These are phyloP conservation scores for Heliamphora exappendiculata DNA, from an alignment of 148 eudicot genomes.

Conservation along the genomic window DNA sequence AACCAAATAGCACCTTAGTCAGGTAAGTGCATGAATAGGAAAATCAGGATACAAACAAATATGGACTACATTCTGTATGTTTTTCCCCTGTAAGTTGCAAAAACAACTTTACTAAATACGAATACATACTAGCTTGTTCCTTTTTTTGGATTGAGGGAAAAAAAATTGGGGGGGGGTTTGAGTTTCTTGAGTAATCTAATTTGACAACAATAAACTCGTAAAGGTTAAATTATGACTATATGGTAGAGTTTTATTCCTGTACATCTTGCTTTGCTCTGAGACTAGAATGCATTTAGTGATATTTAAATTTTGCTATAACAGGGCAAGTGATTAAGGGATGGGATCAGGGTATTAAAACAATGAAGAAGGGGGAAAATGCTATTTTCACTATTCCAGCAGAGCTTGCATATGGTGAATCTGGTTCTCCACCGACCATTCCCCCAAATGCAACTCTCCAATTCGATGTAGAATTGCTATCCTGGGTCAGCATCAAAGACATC, in stretches of 20 bases:
- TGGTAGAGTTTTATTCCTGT: neutral
- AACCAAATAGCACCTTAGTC: too few relatives aligned
- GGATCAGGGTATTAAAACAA: constrained; percentile 87
- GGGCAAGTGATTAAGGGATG: constrained; percentile 98
- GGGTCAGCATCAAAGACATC: constrained; percentile 89
- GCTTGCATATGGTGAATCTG: constrained; percentile 87
- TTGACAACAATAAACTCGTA: neutral
- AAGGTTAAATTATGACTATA: neutral
- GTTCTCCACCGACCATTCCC: constrained; percentile 91
- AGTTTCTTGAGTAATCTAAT: neutral
- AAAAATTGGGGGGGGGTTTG: neutral
- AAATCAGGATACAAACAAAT: too few relatives aligned
- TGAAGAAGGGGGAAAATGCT: constrained; percentile 96
- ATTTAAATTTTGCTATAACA: constrained; percentile 17
- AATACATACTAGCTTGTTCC: neutral
- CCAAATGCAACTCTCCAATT: constrained; percentile 87
- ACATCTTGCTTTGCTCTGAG: neutral
- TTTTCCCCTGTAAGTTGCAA: too few relatives aligned
- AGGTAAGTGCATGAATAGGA: too few relatives aligned
- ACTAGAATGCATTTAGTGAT: neutral
- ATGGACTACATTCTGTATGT: neutral
- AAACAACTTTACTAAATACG: neutral
- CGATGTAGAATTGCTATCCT: constrained; percentile 81
- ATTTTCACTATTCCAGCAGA: constrained; percentile 87
- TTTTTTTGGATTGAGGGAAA: neutral